Evolutionary conservation across 768 basidiomycete species (phyloP), one percentile per base, ranked within the genome.

Genomic region (Trametes maxima): DNA sequence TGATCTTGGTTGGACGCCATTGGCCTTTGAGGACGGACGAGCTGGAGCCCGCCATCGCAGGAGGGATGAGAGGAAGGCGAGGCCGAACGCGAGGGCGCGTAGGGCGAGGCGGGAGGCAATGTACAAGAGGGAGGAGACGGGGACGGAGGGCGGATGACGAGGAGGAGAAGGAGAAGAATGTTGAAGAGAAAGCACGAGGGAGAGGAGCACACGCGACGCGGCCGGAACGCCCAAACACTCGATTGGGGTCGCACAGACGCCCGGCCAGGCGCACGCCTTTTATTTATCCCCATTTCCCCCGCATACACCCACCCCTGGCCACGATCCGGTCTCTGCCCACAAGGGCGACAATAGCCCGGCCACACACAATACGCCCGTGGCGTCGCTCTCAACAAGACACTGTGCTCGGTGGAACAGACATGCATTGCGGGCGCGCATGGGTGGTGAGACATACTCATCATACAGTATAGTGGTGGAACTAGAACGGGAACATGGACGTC

Each of bases 1-100:
- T 94, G 68, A 90, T 87, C 80, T 90, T 92, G 50, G 90, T 93
- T 19, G 87, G 87, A 44, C 88, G 85, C 91, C 91, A 93, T 76
- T 57, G 53, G 58, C 59, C 65, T 65, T 70, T 69, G 59, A 60
- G 62, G 52, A 63, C 60, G 43, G 64, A 67, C 54, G 67, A 66
- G 58, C 58, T 58, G 50, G 67, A 50, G 63, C 65, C 60, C 53
- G 67, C 58, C 66, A 65, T 61, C 37, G 63, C 51, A 40, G 62
- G 62, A 60, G 71, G 65, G 67, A 69, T 70, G 8, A 56, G 37
- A 62, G 56, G 28, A 53, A 54, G 24, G n/a, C 46, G 54, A 52
- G 42, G 57, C 42, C 39, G 49, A 39, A 36, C 53, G 61, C 65
- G 35, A 40, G 53, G 42, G 14, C 36, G 60, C 54, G 63, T 57